These are phyloP conservation scores for Rubia peregrina DNA, from an alignment of 305 asterid genomes.

Conservation along the genomic window DNA sequence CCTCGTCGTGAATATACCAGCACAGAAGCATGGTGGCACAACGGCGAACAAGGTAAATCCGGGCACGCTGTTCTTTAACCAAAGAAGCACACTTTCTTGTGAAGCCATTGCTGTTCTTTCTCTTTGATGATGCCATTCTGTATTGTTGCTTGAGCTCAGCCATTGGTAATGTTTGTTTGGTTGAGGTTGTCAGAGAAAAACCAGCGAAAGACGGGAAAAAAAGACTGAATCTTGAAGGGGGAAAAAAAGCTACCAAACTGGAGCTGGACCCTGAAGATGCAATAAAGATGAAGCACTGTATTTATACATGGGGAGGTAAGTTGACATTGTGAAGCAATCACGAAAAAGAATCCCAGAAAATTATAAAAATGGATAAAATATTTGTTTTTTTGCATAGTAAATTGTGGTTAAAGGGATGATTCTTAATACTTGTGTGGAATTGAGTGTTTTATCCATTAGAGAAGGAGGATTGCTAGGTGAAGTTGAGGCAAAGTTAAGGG, in stretches of 20 bases:
- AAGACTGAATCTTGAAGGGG: slow-evolving; percentile 2
- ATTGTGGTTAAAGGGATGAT: slow-evolving; percentile 32
- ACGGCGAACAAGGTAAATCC: slow-evolving; percentile 77
- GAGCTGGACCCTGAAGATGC: slow-evolving; percentile 67
- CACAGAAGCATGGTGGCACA: slow-evolving; percentile 89
- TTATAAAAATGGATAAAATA: slow-evolving; percentile 25
- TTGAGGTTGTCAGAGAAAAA: slow-evolving; percentile 2
- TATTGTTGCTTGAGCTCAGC: slow-evolving; percentile 31
- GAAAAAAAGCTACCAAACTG: slow-evolving; percentile 64
- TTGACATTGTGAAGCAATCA: slow-evolving; percentile 15
- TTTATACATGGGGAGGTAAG: slow-evolving; percentile 32
- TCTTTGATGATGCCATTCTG: slow-evolving; percentile 38
- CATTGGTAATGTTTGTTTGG: slow-evolving; percentile 22
- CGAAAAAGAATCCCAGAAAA: slow-evolving; percentile 47
- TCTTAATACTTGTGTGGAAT: slow-evolving; percentile 23
- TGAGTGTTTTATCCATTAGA: slow-evolving; percentile 21
- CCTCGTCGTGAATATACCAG: slow-evolving; percentile 85
- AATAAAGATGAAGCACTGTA: slow-evolving; percentile 21
- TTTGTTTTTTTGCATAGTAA: slow-evolving; percentile 11
- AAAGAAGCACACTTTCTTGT: slow-evolving; percentile 65
- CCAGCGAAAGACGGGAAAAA: slow-evolving; percentile 3
- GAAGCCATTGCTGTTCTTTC: slow-evolving; percentile 44
- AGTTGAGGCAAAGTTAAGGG: slow-evolving; percentile 43
- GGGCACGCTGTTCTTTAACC: slow-evolving; percentile 68
- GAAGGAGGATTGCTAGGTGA: slow-evolving; percentile 34